phyloP scores from a whole-genome alignment of 169 alveolate species.

The Plasmodium blacklocki region DNA sequence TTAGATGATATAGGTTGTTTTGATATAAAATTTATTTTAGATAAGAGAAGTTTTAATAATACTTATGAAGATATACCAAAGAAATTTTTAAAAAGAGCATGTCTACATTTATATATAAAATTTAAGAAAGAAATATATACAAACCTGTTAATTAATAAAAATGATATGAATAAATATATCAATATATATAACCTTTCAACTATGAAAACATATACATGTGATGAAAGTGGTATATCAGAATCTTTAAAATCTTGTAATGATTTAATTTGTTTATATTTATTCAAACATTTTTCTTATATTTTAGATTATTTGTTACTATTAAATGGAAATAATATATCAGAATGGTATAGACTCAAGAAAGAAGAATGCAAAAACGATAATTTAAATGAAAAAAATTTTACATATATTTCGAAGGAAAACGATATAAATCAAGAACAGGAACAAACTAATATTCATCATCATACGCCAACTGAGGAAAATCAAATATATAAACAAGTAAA shows the following conservation, averaged over 20 bases:
- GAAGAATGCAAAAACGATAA: slow-evolving; percentile 16
- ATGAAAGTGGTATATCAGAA: slow-evolving; percentile 9
- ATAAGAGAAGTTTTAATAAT: slow-evolving; percentile 29
- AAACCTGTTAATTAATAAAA: slow-evolving; percentile 12
- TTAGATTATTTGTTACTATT: slow-evolving; percentile 29
- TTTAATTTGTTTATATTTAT: slow-evolving; percentile 53
- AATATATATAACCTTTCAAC: slow-evolving; percentile 18
- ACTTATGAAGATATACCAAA: slow-evolving; percentile 15
- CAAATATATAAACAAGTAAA: neutral
- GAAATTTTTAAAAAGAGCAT: slow-evolving; percentile 38
- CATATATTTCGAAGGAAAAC: neutral
- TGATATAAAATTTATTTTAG: slow-evolving; percentile 65
- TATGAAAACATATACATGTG: slow-evolving; percentile 16
- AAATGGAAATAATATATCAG: slow-evolving; percentile 27
- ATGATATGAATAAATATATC: slow-evolving; percentile 13
- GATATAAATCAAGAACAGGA: neutral
- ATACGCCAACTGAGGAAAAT: neutral
- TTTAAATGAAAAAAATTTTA: neutral
- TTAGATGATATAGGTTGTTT: slow-evolving; percentile 66
- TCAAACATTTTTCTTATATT: slow-evolving; percentile 16
- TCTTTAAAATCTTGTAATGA: slow-evolving; percentile 28
- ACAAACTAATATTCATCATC: neutral
- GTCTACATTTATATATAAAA: slow-evolving; percentile 36
- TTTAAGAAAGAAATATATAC: slow-evolving; percentile 32
- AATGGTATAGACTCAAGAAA: slow-evolving; percentile 9